Conservation (phyloP, 768 basidiomycete genomes). For the Mycena capillaripes region DNA sequence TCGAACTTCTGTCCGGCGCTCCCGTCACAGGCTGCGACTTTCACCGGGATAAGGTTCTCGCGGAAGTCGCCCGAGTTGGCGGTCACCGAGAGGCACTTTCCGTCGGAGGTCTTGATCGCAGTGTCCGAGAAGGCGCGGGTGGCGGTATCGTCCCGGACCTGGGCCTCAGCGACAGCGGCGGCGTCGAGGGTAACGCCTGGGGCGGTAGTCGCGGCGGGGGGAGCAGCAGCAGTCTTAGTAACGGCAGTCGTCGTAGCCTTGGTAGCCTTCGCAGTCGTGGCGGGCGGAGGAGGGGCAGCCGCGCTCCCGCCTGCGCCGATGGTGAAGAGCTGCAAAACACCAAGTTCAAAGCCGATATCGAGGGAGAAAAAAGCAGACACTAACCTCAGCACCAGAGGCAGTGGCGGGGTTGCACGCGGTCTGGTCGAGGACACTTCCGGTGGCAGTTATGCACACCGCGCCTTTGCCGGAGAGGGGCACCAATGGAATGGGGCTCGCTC, state of each 20-base stretch:
- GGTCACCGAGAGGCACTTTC: slow-evolving; percentile 37
- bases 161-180: slow-evolving; percentile 37
- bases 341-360: not conserved
- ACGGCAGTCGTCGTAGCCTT: not conserved
- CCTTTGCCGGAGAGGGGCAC: not conserved
- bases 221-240: not conserved
- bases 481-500: not conserved
- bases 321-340: not conserved
- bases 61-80: slow-evolving; percentile 39
- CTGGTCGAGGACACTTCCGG: slow-evolving; percentile 25
- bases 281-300: not conserved
- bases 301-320: not conserved
- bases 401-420: not conserved
- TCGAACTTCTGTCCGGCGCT: slow-evolving; percentile 41
- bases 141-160: slow-evolving; percentile 40
- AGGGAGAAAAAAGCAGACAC: not conserved
- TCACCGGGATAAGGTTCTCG: slow-evolving; percentile 39
- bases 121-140: slow-evolving; percentile 40
- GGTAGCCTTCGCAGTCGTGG: not conserved
- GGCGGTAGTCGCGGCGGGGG: not conserved
- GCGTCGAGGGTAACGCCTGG: slow-evolving; percentile 25
- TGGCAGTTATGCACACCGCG: not conserved
- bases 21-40: slow-evolving; percentile 29
- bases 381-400: not conserved
- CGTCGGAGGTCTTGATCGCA: slow-evolving; percentile 37